phyloP scores from a whole-genome alignment of 2,329 filamentous ascomycete species.

The Colletotrichum sp. region DNA sequence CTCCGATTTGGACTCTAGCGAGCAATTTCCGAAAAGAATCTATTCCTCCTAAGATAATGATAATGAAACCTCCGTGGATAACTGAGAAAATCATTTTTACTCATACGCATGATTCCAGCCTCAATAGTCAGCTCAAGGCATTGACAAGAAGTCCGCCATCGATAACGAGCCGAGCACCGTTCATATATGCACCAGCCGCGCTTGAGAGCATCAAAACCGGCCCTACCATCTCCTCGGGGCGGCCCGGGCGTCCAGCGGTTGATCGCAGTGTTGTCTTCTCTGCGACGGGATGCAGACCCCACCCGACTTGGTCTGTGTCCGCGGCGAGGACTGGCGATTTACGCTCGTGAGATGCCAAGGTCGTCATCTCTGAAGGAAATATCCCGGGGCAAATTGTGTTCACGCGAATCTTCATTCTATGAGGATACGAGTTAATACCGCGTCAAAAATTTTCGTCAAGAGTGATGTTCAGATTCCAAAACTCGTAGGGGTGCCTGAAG shows the following conservation, averaged over 20 bases:
- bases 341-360: conserved; percentile 22
- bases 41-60: neutral
- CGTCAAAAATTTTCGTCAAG: neutral
- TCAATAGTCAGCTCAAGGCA: neutral
- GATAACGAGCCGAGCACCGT: conserved; percentile 27
- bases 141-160: conserved; percentile 25
- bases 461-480: neutral
- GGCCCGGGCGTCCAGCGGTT: conserved; percentile 27
- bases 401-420: conserved; percentile 28
- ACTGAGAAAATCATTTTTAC: neutral
- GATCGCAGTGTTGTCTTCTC: conserved; percentile 26
- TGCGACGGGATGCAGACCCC: conserved; percentile 14
- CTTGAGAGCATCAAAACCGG: conserved; percentile 28
- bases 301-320: neutral
- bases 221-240: conserved; percentile 29
- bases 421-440: neutral
- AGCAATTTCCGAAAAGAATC: neutral
- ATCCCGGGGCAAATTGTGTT: conserved; percentile 28
- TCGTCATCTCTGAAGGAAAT: conserved; percentile 27
- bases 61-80: neutral
- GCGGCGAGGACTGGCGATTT: conserved; percentile 21
- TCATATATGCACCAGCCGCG: conserved; percentile 30
- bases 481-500: neutral
- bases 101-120: neutral
- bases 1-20: neutral